Base-by-base conservation (phyloP, 192 early-diverging fungal species). In the Allomyces arbusculus region DNA sequence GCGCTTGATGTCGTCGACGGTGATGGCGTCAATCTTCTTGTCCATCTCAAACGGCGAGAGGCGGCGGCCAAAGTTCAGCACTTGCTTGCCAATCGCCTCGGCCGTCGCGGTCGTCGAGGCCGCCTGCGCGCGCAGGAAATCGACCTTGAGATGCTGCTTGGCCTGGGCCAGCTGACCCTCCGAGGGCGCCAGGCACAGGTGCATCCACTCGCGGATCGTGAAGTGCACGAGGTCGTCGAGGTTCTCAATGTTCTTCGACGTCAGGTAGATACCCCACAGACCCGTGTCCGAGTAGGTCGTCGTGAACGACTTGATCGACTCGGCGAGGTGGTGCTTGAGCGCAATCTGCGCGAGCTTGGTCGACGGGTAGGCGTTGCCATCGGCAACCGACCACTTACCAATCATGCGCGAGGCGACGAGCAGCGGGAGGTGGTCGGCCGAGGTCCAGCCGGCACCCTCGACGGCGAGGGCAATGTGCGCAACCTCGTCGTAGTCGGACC, bases 291-390 rank as follows among this genome's bases (percentile, higher is more conserved):
- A 86, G 85, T 98, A 98, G 22, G 92, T 92, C 24, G 95, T 97
- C 81, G 97, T 96, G 84, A 98, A 98, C 63, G 93, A 88, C 90
- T 94, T 94, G 87, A 94, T 97, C 64, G 91, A 94, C 81, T 94
- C 97, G 72, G 92, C 95, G 66, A 98, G 80, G 63, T 85, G 80
- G 78, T 88, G 75, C 77, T 92, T 81, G 75, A 83, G 77, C 67
- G 97, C 78, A 62, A 88, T 80, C 74, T 85, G 80, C 61, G 94
- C 90, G 67, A 98, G 80, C 64, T 88, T 80, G 64, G 93, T 92
- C 61, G 85, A 87, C 66, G 88, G 78, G 77, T 97, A 87, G 67
- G 83, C 81, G 62, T 87, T 88, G 44, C 94, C 94, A 63, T 95
- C 78, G 24, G 91, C 87, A 67, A 91, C 86, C 78, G 96, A 94